Base-by-base conservation (phyloP, 768 basidiomycete genomes). In the Cantharellus anzutake region DNA sequence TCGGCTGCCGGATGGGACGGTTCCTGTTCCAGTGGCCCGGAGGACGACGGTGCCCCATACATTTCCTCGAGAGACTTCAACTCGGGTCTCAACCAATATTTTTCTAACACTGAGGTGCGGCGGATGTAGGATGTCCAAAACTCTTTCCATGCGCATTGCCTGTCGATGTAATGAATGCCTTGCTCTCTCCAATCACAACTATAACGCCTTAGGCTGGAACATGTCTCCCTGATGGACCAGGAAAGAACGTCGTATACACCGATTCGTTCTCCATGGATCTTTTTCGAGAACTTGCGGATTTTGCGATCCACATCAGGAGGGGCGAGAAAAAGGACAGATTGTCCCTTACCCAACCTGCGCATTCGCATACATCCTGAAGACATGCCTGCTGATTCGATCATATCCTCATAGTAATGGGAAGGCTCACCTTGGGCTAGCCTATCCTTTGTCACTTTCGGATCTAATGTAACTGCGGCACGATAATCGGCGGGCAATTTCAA, bases 291-390 rank as follows among this genome's bases (percentile, higher is more conserved):
- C 35, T 55, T 11, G 7, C 52, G 56, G 57, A 78, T 74, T 1
- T 61, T 55, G 5, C 64, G 63, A 59, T 75, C 71, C 2, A 77
- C n/a, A 51, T 77, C 76, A 0, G 65, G 64, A 4, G 77, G 72
- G 11, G 74, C 76, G 51, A 75, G 74, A 63, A 78, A 78, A 59
- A 73, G 66, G 16, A 78, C 64, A 1, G 76, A 74, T 58, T 78
- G 77, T 0, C 73, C 74, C 4, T 67, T 64, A 14, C 78, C 78
- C 0, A 78, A 69, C 63, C 72, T 70, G 2, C 78, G 71, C 77
- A 78, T 76, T 11, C 77, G 70, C 77, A 78, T 78, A 59, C 77
- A 78, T 2, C 76, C 77, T 78, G 48, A 7, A 55, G n/a, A n/a
- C n/a, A 16, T 7, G 20, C 4, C 5, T 20, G 7, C 5, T 20